Percentiles rank a stretch among this genome's conserved stretches.
phyloP scores from a whole-genome alignment of 345 rosid species.

The Arabidopsis arenosa region DNA sequence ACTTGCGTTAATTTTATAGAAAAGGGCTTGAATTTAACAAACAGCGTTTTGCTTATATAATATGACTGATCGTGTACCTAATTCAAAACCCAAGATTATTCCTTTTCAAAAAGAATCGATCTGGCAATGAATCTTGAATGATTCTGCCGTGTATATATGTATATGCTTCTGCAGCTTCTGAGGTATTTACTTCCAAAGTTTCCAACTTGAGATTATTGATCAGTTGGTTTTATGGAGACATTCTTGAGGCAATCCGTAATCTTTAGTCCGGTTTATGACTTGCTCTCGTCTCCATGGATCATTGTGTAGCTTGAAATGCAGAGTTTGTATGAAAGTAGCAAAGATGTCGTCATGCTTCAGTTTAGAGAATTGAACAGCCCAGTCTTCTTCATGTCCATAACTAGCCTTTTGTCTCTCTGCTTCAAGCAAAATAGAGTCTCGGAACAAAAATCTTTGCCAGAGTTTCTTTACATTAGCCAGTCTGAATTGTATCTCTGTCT shows the following conservation, averaged over 20 bases:
- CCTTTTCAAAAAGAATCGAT: slow-evolving; percentile 23
- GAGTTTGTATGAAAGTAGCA: slow-evolving; percentile 75
- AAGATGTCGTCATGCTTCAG: slow-evolving; percentile 81
- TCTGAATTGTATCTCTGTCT: slow-evolving; percentile 73
- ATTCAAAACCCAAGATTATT: slow-evolving; percentile 25
- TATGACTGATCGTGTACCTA: slow-evolving; percentile 16
- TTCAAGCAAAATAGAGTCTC: slow-evolving; percentile 83
- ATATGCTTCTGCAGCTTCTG: slow-evolving; percentile 32
- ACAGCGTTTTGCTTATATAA: slow-evolving; percentile 12
- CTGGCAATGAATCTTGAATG: slow-evolving; percentile 22
- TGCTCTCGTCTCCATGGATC: slow-evolving; percentile 81
- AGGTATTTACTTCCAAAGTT: slow-evolving; percentile 33
- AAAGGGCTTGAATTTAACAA: not conserved
- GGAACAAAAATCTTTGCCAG: slow-evolving; percentile 89
- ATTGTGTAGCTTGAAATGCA: slow-evolving; percentile 84
- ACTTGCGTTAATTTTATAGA: not conserved
- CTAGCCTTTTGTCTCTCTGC: slow-evolving; percentile 73
- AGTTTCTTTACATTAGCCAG: slow-evolving; percentile 73
- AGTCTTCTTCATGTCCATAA: slow-evolving; percentile 58
- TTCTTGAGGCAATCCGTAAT: slow-evolving; percentile 73
- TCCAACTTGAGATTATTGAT: slow-evolving; percentile 31
- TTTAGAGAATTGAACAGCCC: slow-evolving; percentile 70
- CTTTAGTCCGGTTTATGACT: slow-evolving; percentile 50
- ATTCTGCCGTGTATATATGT: slow-evolving; percentile 25
- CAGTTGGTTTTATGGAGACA: slow-evolving; percentile 54